These are phyloP conservation scores for Solanum paucissectum DNA, from an alignment of 257 asterid genomes.

Conservation along the genomic window DNA sequence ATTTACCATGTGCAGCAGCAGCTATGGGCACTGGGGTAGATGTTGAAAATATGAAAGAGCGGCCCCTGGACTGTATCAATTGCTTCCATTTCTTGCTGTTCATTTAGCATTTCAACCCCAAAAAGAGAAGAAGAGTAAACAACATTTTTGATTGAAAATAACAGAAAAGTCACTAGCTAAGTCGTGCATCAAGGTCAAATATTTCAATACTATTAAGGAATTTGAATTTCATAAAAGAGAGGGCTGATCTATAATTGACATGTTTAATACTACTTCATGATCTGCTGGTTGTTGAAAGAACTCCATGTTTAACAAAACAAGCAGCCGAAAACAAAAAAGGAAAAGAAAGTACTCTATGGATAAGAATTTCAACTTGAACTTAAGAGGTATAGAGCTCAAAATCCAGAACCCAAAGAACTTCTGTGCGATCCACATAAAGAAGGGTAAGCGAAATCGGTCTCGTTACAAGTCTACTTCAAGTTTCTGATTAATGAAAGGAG, in stretches of 20 bases:
- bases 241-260: not conserved
- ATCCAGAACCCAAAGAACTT: not conserved
- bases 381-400: not conserved
- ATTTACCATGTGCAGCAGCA: conserved; percentile 90
- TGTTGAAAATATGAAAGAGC: conserved; percentile 96
- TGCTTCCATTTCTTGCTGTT: conserved; percentile 93
- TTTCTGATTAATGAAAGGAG: not conserved
- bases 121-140: not conserved
- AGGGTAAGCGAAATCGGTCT: not conserved
- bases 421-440: not conserved
- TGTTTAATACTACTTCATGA: not conserved
- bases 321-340: not conserved
- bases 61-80: conserved; percentile 89
- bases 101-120: conserved; percentile 10
- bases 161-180: not conserved
- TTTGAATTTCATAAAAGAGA: not conserved
- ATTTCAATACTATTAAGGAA: not conserved
- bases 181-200: not conserved
- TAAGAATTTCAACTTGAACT: not conserved
- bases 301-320: not conserved
- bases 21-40: conserved; percentile 82
- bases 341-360: not conserved
- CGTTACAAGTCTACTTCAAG: not conserved
- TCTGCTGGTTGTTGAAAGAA: not conserved
- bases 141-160: not conserved